Conservation (phyloP, 176 grass and related monocot species). For the Aegilops tauschii region DNA sequence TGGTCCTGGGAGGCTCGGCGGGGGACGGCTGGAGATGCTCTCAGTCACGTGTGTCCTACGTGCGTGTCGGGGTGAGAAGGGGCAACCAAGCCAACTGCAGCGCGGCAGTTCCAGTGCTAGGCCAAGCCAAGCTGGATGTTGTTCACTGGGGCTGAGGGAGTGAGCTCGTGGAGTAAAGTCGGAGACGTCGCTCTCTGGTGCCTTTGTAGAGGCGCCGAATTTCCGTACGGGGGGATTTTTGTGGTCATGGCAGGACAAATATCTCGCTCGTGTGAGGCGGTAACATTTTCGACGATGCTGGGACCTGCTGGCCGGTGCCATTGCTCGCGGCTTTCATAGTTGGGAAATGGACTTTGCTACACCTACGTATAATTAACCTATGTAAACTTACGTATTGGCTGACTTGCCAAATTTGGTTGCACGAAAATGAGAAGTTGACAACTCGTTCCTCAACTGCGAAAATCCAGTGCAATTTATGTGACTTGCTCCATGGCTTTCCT, state of each 20-base stretch:
- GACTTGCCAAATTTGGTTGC: too few species aligned
- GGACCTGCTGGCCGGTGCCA: too few species aligned
- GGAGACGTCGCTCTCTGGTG: neutral
- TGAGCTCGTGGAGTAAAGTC: neutral
- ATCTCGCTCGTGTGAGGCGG: neutral
- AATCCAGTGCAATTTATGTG: too few species aligned
- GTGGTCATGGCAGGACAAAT: neutral
- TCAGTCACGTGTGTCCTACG: slow-evolving; percentile 9
- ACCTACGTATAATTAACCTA: too few species aligned
- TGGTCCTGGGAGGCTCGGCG: too few species aligned
- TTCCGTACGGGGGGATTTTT: neutral
- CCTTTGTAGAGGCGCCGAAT: neutral
- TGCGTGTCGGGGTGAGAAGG: neutral
- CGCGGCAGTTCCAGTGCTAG: neutral
- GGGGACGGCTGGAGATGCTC: too few species aligned
- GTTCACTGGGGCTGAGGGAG: neutral
- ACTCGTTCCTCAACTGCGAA: too few species aligned
- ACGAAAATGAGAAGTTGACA: too few species aligned
- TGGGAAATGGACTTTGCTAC: too few species aligned
- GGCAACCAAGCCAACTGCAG: neutral
- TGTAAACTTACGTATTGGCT: too few species aligned
- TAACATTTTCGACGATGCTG: neutral
- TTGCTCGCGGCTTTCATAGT: too few species aligned
- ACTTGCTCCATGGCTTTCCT: neutral
- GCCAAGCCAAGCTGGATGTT: neutral